Percentiles rank a stretch among this genome's conserved stretches.
phyloP scores from a whole-genome alignment of 345 rosid species.

The Leavenworthia alabamica region DNA sequence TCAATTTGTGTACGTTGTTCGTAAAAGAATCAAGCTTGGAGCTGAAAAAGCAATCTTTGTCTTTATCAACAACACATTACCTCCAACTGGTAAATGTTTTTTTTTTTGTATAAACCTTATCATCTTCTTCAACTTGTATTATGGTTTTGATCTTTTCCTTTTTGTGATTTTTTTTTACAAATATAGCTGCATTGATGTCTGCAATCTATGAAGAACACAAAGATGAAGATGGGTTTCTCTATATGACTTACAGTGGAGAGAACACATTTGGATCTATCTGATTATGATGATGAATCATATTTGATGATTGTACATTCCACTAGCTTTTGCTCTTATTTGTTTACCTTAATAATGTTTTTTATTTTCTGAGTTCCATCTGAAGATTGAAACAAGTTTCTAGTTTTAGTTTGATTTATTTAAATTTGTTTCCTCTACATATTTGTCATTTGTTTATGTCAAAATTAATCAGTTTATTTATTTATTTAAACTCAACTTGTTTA shows the following conservation, averaged over 20 bases:
- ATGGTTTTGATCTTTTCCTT: background rate
- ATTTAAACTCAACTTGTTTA: background rate
- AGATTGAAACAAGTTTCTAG: background rate
- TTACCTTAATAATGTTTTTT: constrained; percentile 11
- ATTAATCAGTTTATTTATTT: background rate
- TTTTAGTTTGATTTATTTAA: background rate
- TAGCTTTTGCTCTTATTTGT: constrained; percentile 6
- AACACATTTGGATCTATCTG: constrained; percentile 57
- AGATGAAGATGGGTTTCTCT: constrained; percentile 79
- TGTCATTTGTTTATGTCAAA: background rate
- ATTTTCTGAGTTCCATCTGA: background rate
- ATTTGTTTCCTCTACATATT: background rate
- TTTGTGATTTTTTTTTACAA: background rate
- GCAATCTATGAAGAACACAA: constrained; percentile 72
- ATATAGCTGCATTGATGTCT: constrained; percentile 68
- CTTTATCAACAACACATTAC: constrained; percentile 68
- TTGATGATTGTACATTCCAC: constrained; percentile 23
- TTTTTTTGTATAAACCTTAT: background rate
- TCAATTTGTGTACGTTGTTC: constrained; percentile 75
- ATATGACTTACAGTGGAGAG: constrained; percentile 80
- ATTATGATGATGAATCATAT: constrained; percentile 1
- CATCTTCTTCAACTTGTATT: background rate
- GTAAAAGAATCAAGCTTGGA: constrained; percentile 75
- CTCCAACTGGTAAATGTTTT: constrained; percentile 51
- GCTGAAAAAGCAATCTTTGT: constrained; percentile 84